Percentiles rank a stretch among this genome's conserved stretches.
phyloP scores from a whole-genome alignment of 345 rosid genomes.

The Isatis tinctoria region DNA sequence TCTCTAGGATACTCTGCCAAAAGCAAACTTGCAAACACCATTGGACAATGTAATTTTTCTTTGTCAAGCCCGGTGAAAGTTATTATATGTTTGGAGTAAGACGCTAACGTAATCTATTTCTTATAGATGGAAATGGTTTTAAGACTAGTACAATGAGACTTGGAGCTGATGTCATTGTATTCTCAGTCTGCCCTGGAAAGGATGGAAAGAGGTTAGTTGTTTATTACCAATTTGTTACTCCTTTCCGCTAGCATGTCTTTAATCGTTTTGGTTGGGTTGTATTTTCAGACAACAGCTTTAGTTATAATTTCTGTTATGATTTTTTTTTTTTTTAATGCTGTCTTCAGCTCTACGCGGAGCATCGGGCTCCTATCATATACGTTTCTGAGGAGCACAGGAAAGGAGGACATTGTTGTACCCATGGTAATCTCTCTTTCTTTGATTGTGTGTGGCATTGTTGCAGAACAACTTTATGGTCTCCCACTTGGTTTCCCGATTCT shows the following conservation, averaged over 20 bases:
- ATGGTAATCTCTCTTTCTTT: conserved; percentile 54
- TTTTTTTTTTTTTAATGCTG: conserved; percentile 23
- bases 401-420: conserved; percentile 92
- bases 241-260: neutral
- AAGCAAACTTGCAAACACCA: conserved; percentile 76
- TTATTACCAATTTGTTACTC: neutral
- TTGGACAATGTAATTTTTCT: conserved; percentile 70
- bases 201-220: conserved; percentile 57
- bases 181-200: conserved; percentile 67
- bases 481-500: neutral
- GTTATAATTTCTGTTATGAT: conserved; percentile 2
- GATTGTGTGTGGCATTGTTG: neutral
- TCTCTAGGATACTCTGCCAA: conserved; percentile 92
- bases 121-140: conserved; percentile 90
- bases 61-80: neutral
- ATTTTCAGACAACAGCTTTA: neutral
- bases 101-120: neutral
- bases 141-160: conserved; percentile 99
- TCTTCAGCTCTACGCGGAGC: conserved; percentile 75
- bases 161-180: conserved; percentile 98
- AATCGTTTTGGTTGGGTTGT: neutral
- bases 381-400: conserved; percentile 86
- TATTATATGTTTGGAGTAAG: neutral
- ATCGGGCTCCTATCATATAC: conserved; percentile 91
- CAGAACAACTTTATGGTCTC: neutral